These are phyloP conservation scores for Mortierella claussenii DNA, from an alignment of 192 early-diverging fungal genomes.

Conservation along the genomic window DNA sequence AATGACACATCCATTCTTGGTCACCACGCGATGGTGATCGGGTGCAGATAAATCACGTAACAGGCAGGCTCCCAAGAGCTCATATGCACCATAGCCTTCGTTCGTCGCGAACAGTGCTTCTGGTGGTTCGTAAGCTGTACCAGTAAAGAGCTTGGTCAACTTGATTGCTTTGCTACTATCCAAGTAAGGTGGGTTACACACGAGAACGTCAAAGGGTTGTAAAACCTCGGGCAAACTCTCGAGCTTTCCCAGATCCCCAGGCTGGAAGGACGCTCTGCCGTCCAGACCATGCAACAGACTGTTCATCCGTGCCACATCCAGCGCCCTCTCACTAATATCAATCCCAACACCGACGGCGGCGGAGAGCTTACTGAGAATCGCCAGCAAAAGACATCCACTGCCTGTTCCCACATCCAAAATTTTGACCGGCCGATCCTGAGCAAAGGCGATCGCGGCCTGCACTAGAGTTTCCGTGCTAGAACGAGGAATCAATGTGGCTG, in stretches of 20 bases:
- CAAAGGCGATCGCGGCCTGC: constrained; percentile 46
- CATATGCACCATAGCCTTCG: constrained; percentile 73
- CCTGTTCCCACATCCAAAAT: constrained; percentile 83
- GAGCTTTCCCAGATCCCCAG: constrained; percentile 60
- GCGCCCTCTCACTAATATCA: constrained; percentile 67
- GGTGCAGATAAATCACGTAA: constrained; percentile 1
- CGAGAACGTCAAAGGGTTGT: constrained; percentile 62
- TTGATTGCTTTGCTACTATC: constrained; percentile 33
- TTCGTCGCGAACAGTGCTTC: constrained; percentile 72
- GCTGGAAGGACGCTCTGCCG: constrained; percentile 46
- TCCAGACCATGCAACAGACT: constrained; percentile 40
- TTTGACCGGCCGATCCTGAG: constrained; percentile 1
- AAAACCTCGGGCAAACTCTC: constrained; percentile 45
- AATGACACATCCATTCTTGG: constrained; percentile 45
- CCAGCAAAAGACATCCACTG: constrained; percentile 74
- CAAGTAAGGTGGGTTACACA: constrained; percentile 83
- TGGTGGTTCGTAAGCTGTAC: constrained; percentile 65
- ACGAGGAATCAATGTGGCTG: constrained; percentile 77
- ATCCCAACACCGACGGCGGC: constrained; percentile 66
- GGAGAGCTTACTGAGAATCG: constrained; percentile 53
- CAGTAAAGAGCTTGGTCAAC: constrained; percentile 49
- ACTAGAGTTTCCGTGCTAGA: constrained; percentile 76
- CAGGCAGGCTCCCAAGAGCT: constrained; percentile 47
- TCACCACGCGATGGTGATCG: constrained; percentile 29
- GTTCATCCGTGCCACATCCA: constrained; percentile 66